Evolutionary conservation across 805 yeast genomes (phyloP).

Genomic region (Sporopachydermia lactativora): DNA sequence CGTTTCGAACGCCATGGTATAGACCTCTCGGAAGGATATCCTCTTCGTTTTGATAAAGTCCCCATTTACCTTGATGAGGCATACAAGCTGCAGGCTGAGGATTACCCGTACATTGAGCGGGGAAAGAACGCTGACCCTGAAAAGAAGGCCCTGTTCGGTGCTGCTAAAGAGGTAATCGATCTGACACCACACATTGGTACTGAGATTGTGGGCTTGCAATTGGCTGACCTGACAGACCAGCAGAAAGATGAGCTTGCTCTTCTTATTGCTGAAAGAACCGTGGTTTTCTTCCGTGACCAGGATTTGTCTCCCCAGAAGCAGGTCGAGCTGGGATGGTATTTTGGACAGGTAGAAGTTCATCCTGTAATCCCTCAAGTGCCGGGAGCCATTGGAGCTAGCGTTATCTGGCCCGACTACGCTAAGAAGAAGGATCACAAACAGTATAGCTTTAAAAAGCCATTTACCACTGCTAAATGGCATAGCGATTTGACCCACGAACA

Average conservation of each 20-base stretch:
- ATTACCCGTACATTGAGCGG: slow-evolving; percentile 21
- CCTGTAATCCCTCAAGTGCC: slow-evolving; percentile 21
- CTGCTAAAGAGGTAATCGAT: slow-evolving; percentile 27
- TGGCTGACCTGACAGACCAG: slow-evolving; percentile 26
- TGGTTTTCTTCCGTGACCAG: slow-evolving; percentile 36
- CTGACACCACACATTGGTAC: slow-evolving; percentile 35
- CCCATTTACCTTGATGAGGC: slow-evolving; percentile 27
- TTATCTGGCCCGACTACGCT: slow-evolving; percentile 28
- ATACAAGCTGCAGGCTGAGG: slow-evolving; percentile 21
- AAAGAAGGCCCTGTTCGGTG: slow-evolving; percentile 25
- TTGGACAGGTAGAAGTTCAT: slow-evolving; percentile 30
- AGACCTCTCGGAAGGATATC: slow-evolving; percentile 24
- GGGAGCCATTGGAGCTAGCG: slow-evolving; percentile 20
- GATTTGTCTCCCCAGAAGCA: slow-evolving; percentile 30
- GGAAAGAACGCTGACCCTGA: slow-evolving; percentile 24
- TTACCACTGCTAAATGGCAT: slow-evolving; percentile 29
- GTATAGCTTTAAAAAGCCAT: slow-evolving; percentile 10
- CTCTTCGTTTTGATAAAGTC: slow-evolving; percentile 21
- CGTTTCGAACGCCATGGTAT: slow-evolving; percentile 22
- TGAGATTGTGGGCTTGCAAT: slow-evolving; percentile 32
- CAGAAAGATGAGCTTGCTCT: slow-evolving; percentile 35
- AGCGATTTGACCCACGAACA: slow-evolving; percentile 41
- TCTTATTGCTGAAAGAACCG: slow-evolving; percentile 33
- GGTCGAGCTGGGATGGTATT: slow-evolving; percentile 30
- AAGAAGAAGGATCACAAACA: slow-evolving; percentile 15